Base-by-base conservation (phyloP, 768 basidiomycete species). In the Termitomyces sp. region DNA sequence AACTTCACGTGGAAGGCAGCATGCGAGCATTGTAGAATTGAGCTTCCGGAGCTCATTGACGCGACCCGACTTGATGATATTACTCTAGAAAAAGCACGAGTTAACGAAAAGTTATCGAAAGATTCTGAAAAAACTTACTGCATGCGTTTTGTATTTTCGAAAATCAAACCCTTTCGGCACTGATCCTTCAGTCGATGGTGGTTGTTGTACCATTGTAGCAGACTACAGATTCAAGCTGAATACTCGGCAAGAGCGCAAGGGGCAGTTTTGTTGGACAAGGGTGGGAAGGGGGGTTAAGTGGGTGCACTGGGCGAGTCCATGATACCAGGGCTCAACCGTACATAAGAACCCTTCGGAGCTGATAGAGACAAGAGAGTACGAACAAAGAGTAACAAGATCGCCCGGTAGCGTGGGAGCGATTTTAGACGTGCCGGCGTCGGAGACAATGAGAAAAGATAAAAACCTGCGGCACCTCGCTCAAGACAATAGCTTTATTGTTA, bases 1-100 rank as follows among this genome's bases (percentile, higher is more conserved):
- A 31, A 72, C 55, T 47, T 64, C 60, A 50, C 63, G 62, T 25
- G 74, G 71, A 11, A 74, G 63, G 40, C 29, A 56, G 39, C 57
- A 64, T 38, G 50, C 56, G 9, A 39, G 51, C 13, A 36, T 41
- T 39, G 29, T 41, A 32, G 45, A 43, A 51, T 62, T 63, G 49
- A 27, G 11, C 47, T 58, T 58, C 52, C 47, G 40, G 51, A 57
- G 58, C 49, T 60, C 62, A 38, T 48, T 45, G 15, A 39, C 16
- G 16, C 57, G 60, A 38, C 53, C 50, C 13, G 60, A 53, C 13
- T 52, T 57, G 16, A 60, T 39, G 25, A 60, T 48, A 31, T 55
- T 57, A 32, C 42, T 58, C 64, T 65, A 45, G 10, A 43, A 25
- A 33, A 9, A 7, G 4, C 18, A 36, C 10, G 7, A 20, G 1